phyloP scores from a whole-genome alignment of 352 stramenopile species.

The Phytophthora capsici region DNA sequence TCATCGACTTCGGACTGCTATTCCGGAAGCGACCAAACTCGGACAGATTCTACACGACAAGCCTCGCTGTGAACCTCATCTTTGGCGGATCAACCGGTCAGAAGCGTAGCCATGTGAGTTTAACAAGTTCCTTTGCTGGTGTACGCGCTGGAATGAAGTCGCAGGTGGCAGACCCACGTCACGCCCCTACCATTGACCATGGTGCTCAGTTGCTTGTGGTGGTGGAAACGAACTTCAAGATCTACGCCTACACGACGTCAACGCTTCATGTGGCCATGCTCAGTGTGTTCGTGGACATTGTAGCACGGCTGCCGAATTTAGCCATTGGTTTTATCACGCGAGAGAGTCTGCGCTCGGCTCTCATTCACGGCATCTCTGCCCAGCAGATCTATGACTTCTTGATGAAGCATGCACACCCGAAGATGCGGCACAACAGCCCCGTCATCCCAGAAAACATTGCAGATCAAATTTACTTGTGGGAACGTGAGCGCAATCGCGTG shows the following conservation, averaged over 20 bases:
- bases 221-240: conserved; percentile 94
- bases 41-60: conserved; percentile 90
- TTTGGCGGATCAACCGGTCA: conserved; percentile 81
- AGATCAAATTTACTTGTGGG: conserved; percentile 93
- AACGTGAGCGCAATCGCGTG: conserved; percentile 90
- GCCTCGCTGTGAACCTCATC: conserved; percentile 90
- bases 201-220: conserved; percentile 68
- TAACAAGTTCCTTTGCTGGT: conserved; percentile 57
- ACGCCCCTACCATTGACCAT: conserved; percentile 41
- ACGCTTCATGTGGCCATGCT: conserved; percentile 94
- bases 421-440: conserved; percentile 74
- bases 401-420: conserved; percentile 88
- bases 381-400: conserved; percentile 94
- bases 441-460: conserved; percentile 91
- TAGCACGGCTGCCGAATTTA: conserved; percentile 89
- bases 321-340: conserved; percentile 93
- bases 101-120: conserved; percentile 54
- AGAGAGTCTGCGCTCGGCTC: conserved; percentile 87
- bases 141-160: conserved; percentile 52
- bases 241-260: conserved; percentile 91
- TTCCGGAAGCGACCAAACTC: conserved; percentile 66
- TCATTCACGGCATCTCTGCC: conserved; percentile 91
- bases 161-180: conserved; percentile 45
- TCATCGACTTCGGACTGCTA: conserved; percentile 88
- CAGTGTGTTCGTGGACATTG: conserved; percentile 91